Conservation (phyloP, 345 rosid species). For the Boechera divaricarpa region DNA sequence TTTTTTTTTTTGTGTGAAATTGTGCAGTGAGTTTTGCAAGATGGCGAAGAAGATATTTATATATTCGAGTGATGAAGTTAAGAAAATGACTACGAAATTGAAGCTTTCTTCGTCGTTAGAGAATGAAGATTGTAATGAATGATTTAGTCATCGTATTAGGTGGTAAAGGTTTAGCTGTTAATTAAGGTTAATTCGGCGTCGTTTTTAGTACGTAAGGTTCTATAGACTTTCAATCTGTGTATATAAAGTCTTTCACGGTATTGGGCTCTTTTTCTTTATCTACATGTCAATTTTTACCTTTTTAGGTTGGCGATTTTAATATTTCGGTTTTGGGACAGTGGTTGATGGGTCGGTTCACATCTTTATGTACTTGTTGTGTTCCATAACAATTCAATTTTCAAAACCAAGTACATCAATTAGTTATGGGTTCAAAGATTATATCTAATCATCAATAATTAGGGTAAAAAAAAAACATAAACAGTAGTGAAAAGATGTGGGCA, state of each 20-base stretch:
- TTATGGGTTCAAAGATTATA: slow-evolving; percentile 22
- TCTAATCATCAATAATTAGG: not conserved
- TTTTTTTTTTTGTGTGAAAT: not conserved
- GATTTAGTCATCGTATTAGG: not conserved
- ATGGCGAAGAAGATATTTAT: slow-evolving; percentile 72
- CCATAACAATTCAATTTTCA: slow-evolving; percentile 8
- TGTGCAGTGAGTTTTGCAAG: slow-evolving; percentile 74
- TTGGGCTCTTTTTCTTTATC: not conserved
- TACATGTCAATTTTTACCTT: not conserved
- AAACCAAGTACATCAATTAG: slow-evolving; percentile 10
- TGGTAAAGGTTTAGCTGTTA: slow-evolving; percentile 32
- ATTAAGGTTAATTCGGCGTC: slow-evolving; percentile 24
- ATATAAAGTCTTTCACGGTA: not conserved
- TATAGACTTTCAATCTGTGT: slow-evolving; percentile 12
- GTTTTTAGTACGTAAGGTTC: slow-evolving; percentile 29
- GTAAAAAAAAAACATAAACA: not conserved
- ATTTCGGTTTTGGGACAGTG: slow-evolving; percentile 23
- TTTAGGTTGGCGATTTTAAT: slow-evolving; percentile 23
- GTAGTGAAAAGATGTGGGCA: too few relatives aligned
- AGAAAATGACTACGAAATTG: slow-evolving; percentile 52
- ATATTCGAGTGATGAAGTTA: slow-evolving; percentile 63
- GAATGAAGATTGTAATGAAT: slow-evolving; percentile 24
- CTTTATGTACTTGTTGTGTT: slow-evolving; percentile 22
- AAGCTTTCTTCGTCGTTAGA: slow-evolving; percentile 38
- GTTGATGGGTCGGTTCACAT: slow-evolving; percentile 26